These are phyloP conservation scores for Vicia sativa DNA, from an alignment of 306 rosid genomes.

Conservation along the genomic window DNA sequence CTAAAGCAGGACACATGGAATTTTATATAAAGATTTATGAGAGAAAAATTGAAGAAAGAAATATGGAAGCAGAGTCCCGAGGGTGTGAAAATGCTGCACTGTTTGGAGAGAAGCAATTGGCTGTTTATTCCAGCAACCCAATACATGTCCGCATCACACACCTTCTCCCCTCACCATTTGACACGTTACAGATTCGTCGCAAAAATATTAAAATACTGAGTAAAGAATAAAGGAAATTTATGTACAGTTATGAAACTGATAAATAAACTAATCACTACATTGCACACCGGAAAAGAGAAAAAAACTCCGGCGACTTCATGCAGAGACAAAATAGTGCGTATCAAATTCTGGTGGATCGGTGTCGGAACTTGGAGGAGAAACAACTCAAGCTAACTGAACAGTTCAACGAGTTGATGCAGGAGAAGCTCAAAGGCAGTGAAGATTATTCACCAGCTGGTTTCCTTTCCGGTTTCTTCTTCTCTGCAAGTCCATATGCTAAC, in stretches of 20 bases:
- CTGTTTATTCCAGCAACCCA: neutral
- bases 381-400: slow-evolving; percentile 50
- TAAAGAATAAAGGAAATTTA: too few species aligned
- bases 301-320: slow-evolving; percentile 40
- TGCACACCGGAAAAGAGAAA: slow-evolving; percentile 35
- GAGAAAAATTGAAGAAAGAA: too few species aligned
- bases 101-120: slow-evolving; percentile 28
- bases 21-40: too few species aligned
- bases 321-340: slow-evolving; percentile 20
- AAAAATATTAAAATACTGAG: too few species aligned
- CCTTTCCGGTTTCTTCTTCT: slow-evolving; percentile 45
- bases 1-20: too few species aligned
- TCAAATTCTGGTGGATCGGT: slow-evolving; percentile 49
- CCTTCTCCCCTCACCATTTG: slow-evolving; percentile 1
- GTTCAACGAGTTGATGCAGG: slow-evolving; percentile 46
- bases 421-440: slow-evolving; percentile 10
- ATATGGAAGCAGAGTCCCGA: neutral
- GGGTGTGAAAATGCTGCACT: neutral
- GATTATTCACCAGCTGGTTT: slow-evolving; percentile 37
- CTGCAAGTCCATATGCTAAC: slow-evolving; percentile 48
- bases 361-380: slow-evolving; percentile 57
- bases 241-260: too few species aligned
- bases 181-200: slow-evolving; percentile 49
- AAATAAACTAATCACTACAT: slow-evolving; percentile 1
- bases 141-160: slow-evolving; percentile 31